These are phyloP conservation scores for Heterotrichella gracilis DNA, from an alignment of 352 stramenopile species.

Conservation along the genomic window DNA sequence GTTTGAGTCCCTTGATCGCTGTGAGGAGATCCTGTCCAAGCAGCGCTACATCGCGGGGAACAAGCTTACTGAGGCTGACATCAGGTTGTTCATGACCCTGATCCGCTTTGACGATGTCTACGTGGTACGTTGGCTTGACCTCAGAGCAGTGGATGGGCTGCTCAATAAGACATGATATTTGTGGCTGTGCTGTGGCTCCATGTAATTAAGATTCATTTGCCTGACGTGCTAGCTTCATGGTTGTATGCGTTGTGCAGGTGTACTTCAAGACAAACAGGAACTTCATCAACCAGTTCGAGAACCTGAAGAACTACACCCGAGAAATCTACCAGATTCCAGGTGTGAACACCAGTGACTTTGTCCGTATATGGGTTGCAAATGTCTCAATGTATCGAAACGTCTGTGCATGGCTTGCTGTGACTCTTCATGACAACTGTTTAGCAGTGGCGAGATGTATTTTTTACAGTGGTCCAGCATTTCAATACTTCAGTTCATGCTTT, in stretches of 20 bases:
- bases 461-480: no score
- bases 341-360: no score
- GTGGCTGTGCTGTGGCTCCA: not conserved
- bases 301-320: conserved; percentile 36
- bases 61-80: conserved; percentile 34
- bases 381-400: no score
- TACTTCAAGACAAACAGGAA: conserved; percentile 43
- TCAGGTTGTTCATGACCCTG: conserved; percentile 55
- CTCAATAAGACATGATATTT: not conserved
- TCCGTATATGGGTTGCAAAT: no score
- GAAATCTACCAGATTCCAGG: conserved; percentile 62
- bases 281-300: conserved; percentile 35
- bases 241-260: no score
- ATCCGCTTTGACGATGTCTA: conserved; percentile 72
- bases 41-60: conserved; percentile 36
- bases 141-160: not conserved
- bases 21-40: conserved; percentile 33
- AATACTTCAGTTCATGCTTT: no score
- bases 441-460: no score
- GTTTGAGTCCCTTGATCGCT: conserved; percentile 37
- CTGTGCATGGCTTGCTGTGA: no score
- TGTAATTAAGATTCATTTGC: conserved; percentile 31
- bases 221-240: no score
- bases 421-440: no score
- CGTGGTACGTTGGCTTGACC: conserved; percentile 19